Conservation (phyloP, 2,329 filamentous ascomycete genomes). For the Microdochium nivale region DNA sequence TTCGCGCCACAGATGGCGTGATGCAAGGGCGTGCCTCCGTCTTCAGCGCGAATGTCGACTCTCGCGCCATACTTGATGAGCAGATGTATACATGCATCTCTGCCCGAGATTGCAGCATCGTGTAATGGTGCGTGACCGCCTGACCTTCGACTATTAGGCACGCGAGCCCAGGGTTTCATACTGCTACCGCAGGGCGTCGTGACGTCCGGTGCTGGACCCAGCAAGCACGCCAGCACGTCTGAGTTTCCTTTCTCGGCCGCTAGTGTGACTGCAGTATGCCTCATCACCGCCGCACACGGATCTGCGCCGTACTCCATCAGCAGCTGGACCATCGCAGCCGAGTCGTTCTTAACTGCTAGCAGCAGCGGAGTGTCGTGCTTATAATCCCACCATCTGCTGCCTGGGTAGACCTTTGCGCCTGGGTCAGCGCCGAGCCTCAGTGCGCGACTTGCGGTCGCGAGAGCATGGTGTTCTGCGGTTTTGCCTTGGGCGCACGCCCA, state of each 20-base stretch:
- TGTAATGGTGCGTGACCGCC: not conserved
- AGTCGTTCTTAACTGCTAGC: not conserved
- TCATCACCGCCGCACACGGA: not conserved
- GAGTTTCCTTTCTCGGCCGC: not conserved
- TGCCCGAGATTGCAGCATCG: not conserved
- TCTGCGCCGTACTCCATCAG: not conserved
- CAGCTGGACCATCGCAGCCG: not conserved
- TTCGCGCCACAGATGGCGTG: not conserved
- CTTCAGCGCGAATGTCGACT: not conserved
- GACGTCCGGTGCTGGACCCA: not conserved
- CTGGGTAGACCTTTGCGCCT: not conserved
- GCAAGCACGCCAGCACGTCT: not conserved
- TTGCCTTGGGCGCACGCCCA: not conserved
- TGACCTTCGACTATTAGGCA: not conserved
- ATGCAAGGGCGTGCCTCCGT: not conserved
- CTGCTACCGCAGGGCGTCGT: not conserved
- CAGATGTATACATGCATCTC: not conserved
- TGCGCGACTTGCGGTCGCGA: not conserved
- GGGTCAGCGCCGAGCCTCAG: not conserved
- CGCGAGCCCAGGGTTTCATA: not conserved
- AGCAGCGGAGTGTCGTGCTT: not conserved
- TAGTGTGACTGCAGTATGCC: not conserved
- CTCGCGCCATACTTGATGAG: not conserved
- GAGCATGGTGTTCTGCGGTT: not conserved
- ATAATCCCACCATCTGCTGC: not conserved